Conservation (phyloP, 1,139 yeast species). For the Kodamaea suecica region DNA sequence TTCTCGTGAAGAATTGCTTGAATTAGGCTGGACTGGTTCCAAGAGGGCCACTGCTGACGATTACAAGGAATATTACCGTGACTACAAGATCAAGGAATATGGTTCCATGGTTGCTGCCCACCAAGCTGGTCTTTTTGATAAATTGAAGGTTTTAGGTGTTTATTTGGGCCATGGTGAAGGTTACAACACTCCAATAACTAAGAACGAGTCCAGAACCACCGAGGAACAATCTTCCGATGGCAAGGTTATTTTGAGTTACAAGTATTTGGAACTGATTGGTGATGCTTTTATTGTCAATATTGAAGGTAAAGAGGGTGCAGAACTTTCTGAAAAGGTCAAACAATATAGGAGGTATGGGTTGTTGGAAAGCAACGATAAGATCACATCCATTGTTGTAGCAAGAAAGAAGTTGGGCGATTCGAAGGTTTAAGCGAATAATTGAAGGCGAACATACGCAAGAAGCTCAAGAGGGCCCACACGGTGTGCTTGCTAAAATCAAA, state of each 20-base stretch:
- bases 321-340: conserved; percentile 42
- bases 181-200: conserved; percentile 56
- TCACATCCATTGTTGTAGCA: conserved; percentile 37
- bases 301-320: conserved; percentile 28
- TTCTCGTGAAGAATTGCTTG: conserved; percentile 54
- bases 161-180: conserved; percentile 77
- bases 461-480: no score
- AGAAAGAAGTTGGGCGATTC: conserved; percentile 34
- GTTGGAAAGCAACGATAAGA: conserved; percentile 42
- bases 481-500: no score
- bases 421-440: conserved; percentile 10
- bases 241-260: conserved; percentile 50
- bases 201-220: conserved; percentile 22
- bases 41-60: conserved; percentile 69
- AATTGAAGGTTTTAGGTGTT: conserved; percentile 59
- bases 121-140: conserved; percentile 64
- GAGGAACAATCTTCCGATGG: conserved; percentile 20
- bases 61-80: conserved; percentile 70
- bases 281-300: conserved; percentile 40
- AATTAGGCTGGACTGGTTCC: conserved; percentile 91
- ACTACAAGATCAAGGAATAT: conserved; percentile 55
- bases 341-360: conserved; percentile 65
- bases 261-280: conserved; percentile 52
- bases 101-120: conserved; percentile 84
- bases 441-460: no score